These are phyloP conservation scores for Kingdonia uniflora DNA, from an alignment of 164 flowering plant species.

Conservation along the genomic window DNA sequence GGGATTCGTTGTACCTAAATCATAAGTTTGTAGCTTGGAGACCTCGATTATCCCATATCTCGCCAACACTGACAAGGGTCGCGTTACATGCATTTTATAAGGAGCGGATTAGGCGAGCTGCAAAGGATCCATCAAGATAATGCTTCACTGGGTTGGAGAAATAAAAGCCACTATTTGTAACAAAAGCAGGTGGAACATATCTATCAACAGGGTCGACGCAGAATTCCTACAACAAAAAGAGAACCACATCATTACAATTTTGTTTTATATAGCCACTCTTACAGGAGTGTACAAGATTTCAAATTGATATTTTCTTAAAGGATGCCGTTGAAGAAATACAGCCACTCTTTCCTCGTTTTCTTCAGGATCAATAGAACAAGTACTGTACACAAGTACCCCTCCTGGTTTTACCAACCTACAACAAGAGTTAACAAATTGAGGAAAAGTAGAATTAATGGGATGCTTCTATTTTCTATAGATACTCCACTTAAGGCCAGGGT, in stretches of 20 bases:
- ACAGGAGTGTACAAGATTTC: neutral
- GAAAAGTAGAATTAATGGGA: too few relatives aligned
- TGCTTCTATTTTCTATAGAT: too few relatives aligned
- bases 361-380: constrained; percentile 91
- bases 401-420: constrained; percentile 76
- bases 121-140: constrained; percentile 88
- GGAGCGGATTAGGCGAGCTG: too few relatives aligned
- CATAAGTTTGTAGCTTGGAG: too few relatives aligned
- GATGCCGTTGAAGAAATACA: constrained; percentile 70
- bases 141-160: constrained; percentile 72
- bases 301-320: constrained; percentile 26
- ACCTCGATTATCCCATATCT: too few relatives aligned
- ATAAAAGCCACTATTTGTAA: constrained; percentile 54
- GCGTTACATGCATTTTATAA: too few relatives aligned
- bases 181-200: constrained; percentile 52
- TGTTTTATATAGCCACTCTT: too few relatives aligned
- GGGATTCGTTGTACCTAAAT: too few relatives aligned
- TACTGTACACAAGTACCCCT: constrained; percentile 78
- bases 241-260: too few relatives aligned
- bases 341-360: constrained; percentile 80
- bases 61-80: too few relatives aligned
- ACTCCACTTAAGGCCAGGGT: too few relatives aligned
- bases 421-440: neutral
- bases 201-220: constrained; percentile 44
- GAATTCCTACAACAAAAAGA: constrained; percentile 48